Conservation (phyloP, 1,139 yeast genomes). For the Kazachstania sp. region DNA sequence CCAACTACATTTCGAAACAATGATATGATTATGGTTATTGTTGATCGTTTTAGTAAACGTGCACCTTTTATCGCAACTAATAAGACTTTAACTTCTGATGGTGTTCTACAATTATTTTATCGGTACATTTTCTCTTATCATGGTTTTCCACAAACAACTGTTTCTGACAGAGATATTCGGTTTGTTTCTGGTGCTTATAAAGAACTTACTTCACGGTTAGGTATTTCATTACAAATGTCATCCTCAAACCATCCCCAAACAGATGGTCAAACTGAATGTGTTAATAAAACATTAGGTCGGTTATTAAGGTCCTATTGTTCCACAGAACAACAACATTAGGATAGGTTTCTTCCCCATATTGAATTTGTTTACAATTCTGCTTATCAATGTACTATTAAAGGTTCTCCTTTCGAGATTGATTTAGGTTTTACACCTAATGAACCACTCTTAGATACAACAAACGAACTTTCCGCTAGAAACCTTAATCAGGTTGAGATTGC, state of each 20-base stretch:
- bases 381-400: neutral
- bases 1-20: too few relatives aligned
- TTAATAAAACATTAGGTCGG: conserved; percentile 12
- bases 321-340: conserved; percentile 12
- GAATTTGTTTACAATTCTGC: conserved; percentile 14
- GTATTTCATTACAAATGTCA: conserved; percentile 13
- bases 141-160: conserved; percentile 13
- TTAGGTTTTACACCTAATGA: conserved; percentile 10
- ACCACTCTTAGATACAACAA: conserved; percentile 3
- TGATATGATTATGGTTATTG: neutral
- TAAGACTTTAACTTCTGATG: conserved; percentile 1
- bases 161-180: conserved; percentile 12
- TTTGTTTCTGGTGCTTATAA: conserved; percentile 7
- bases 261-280: conserved; percentile 23
- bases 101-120: conserved; percentile 5
- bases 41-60: conserved; percentile 11
- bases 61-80: conserved; percentile 12
- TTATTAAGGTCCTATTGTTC: conserved; percentile 10
- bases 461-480: neutral
- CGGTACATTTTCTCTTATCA: conserved; percentile 11
- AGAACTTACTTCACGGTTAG: conserved; percentile 9
- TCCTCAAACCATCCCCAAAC: conserved; percentile 21
- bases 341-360: conserved; percentile 10
- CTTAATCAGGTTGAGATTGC: conserved; percentile 1
- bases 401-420: conserved; percentile 10